Base-by-base conservation (phyloP, 306 rosid genomes). In the Heteromeles arbutifolia region DNA sequence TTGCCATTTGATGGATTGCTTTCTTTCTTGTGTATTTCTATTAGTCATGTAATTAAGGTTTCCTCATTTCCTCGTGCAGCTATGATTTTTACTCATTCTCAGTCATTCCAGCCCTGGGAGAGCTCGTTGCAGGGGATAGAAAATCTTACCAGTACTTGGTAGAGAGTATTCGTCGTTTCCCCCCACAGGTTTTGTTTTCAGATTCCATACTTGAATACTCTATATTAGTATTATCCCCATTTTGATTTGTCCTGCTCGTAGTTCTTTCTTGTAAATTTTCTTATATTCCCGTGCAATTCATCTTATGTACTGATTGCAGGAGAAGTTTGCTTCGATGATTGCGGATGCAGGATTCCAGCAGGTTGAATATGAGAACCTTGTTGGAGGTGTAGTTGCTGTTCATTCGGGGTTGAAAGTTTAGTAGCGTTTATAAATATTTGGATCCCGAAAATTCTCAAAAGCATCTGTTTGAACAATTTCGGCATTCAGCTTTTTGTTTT, bases 71-170 rank as follows among this genome's bases (percentile, higher is more conserved):
- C 74, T 86, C 52, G 53, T 82, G 76, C 85, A 92, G 97, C 81
- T 95, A 90, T 56, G 97, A 95, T 82, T 77, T 76, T 43, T 92
- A 92, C 74, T 95, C 97, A 24, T 92, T 92, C 86, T 85, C 88
- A 2, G 73, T 90, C 52, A 92, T 90, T 84, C 99, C 96, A 34
- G 73, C 87, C 64, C 29, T 92, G 53, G 97, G 97, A 69, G 91
- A 92, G 89, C 66, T 92, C 72, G 89, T 92, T 87, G 89, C 90
- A 17, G 92, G 93, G 4, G 97, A 92, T 76, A 89, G 96, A 57
- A 84, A 84, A 74, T 95, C 99, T 53, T 95, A 95, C 86, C 97
- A 92, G 79, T 95, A 95, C 90, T 83, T 95, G 74, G 99, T 95
- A 61, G 99, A 95, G 82, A 95, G 99, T 80, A 89, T 92, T 72